phyloP scores from a whole-genome alignment of 805 yeast species.

The Candida maris region DNA sequence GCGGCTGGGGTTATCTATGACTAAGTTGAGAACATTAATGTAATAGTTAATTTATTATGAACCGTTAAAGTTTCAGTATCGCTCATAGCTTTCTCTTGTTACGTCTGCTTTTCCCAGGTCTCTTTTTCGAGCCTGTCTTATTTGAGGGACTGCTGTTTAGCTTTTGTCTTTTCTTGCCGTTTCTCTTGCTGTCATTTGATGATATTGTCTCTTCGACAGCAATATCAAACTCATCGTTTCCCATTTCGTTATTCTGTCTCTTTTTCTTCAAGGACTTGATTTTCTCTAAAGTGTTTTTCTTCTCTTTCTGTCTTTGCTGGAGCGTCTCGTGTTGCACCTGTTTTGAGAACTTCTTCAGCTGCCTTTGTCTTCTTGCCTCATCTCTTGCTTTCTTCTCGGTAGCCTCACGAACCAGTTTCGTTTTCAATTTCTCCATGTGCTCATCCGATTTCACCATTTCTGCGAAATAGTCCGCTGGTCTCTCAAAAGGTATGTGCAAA shows the following conservation, averaged over 20 bases:
- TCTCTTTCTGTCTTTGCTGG: conserved; percentile 90
- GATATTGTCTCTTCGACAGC: conserved; percentile 91
- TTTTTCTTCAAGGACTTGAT: conserved; percentile 88
- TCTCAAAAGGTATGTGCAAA: conserved; percentile 78
- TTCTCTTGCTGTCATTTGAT: conserved; percentile 40
- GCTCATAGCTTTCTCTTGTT: conserved; percentile 24
- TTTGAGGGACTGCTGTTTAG: conserved; percentile 34
- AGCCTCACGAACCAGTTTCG: conserved; percentile 72
- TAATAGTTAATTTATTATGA: conserved; percentile 2
- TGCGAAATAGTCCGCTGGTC: conserved; percentile 96
- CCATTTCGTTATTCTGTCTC: conserved; percentile 72
- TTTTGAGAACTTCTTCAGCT: conserved; percentile 94
- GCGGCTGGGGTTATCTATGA: conserved; percentile 16
- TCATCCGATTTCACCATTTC: conserved; percentile 98
- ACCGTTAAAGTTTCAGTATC: conserved; percentile 1
- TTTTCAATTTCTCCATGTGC: conserved; percentile 92
- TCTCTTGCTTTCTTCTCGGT: conserved; percentile 82
- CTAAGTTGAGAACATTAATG: conserved; percentile 5
- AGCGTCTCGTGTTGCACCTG: conserved; percentile 92
- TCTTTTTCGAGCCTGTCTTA: conserved; percentile 25
- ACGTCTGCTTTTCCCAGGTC: conserved; percentile 59
- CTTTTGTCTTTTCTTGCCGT: conserved; percentile 57
- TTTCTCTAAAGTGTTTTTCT: conserved; percentile 84
- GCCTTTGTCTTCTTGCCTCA: conserved; percentile 92
- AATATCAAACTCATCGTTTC: conserved; percentile 75